phyloP scores from a whole-genome alignment of 2,329 filamentous ascomycete genomes.

The Thelonectria olida region DNA sequence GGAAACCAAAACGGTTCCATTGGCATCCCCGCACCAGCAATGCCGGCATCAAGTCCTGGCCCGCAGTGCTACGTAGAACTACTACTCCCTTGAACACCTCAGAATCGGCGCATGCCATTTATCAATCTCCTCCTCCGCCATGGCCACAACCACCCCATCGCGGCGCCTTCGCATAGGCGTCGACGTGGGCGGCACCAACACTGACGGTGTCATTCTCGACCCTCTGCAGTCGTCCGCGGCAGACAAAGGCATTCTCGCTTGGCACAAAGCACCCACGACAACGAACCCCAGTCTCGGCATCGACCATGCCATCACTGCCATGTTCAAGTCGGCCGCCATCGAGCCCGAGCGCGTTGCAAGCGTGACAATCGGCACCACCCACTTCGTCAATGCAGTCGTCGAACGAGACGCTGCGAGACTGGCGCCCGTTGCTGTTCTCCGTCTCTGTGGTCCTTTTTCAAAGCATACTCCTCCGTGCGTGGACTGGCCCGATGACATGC shows the following conservation, averaged over 20 bases:
- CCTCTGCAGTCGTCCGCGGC: conserved; percentile 46
- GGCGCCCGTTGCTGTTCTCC: conserved; percentile 61
- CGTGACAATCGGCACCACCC: conserved; percentile 64
- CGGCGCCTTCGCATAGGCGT: conserved; percentile 53
- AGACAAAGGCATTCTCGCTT: conserved; percentile 56
- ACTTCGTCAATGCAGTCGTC: conserved; percentile 68
- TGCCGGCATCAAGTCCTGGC: neutral
- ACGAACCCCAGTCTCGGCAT: conserved; percentile 10
- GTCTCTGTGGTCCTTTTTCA: conserved; percentile 63
- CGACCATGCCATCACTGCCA: conserved; percentile 49
- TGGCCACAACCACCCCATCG: conserved; percentile 11
- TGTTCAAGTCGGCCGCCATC: conserved; percentile 50
- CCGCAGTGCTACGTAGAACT: neutral
- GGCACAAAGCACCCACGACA: conserved; percentile 42
- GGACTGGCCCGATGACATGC: conserved; percentile 62
- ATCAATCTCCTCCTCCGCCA: too few species aligned
- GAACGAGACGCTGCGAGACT: conserved; percentile 60
- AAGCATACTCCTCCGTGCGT: conserved; percentile 60
- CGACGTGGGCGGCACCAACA: conserved; percentile 62
- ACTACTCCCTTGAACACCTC: too few species aligned
- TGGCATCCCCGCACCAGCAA: neutral
- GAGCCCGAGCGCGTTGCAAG: conserved; percentile 52
- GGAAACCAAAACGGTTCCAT: neutral
- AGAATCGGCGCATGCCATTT: too few species aligned
- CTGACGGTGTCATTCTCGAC: conserved; percentile 62